A percentile compares a stretch with the other conserved stretches of the same genome.
Evolutionary conservation across 345 rosid genomes (phyloP).

Genomic region (Eucalyptus albens): DNA sequence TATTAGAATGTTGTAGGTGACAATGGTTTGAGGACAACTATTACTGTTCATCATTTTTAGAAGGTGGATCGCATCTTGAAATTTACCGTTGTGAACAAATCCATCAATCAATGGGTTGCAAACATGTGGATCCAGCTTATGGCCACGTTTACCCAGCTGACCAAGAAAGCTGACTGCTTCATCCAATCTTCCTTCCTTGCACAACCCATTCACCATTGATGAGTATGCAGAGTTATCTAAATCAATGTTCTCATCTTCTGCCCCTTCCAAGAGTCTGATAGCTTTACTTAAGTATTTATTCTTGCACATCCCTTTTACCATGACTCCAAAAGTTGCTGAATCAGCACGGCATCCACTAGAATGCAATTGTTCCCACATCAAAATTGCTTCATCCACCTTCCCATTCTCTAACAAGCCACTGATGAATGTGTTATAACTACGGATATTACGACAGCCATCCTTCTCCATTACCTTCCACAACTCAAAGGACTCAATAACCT

Average conservation of each 20-base stretch:
- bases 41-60: conserved; percentile 42
- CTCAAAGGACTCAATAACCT: conserved; percentile 52
- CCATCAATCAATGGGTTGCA: conserved; percentile 61
- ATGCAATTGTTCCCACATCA: conserved; percentile 47
- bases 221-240: conserved; percentile 61
- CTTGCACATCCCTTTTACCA: conserved; percentile 72
- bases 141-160: conserved; percentile 31
- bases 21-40: conserved; percentile 38
- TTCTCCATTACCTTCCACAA: conserved; percentile 71
- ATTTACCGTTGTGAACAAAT: conserved; percentile 46
- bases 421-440: conserved; percentile 67
- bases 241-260: conserved; percentile 24
- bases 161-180: conserved; percentile 46
- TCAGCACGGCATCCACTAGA: conserved; percentile 39
- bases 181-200: conserved; percentile 59
- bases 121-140: conserved; percentile 37
- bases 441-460: conserved; percentile 35
- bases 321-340: conserved; percentile 46
- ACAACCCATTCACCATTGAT: conserved; percentile 59
- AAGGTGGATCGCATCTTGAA: conserved; percentile 41
- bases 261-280: conserved; percentile 38
- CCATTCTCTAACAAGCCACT: conserved; percentile 57
- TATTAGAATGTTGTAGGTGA: conserved; percentile 63
- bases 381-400: conserved; percentile 54
- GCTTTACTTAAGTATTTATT: conserved; percentile 72